These are phyloP conservation scores for Chaetomium sp. DNA, from an alignment of 2,329 filamentous ascomycete genomes.

Conservation along the genomic window DNA sequence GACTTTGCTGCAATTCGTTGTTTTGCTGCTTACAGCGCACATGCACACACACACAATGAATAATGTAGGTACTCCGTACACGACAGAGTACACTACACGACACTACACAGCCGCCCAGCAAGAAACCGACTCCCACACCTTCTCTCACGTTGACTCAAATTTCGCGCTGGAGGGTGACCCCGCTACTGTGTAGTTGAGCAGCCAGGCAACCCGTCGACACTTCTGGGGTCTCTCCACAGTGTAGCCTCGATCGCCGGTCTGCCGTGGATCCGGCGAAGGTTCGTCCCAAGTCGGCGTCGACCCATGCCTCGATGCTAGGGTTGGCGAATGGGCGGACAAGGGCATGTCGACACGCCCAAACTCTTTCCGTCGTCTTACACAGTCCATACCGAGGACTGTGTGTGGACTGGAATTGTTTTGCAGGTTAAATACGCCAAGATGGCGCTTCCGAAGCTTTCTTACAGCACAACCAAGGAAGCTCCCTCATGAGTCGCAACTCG, in stretches of 20 bases:
- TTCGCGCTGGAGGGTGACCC: not conserved
- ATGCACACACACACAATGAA: too few relatives aligned
- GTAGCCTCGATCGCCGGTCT: constrained; percentile 11
- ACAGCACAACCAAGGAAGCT: not conserved
- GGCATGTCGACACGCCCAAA: constrained; percentile 9
- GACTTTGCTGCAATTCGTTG: too few relatives aligned
- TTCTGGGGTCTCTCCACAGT: too few relatives aligned
- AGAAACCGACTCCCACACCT: not conserved
- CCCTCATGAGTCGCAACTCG: not conserved
- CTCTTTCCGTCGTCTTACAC: constrained; percentile 13
- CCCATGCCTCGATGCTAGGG: not conserved
- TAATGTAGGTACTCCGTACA: not conserved
- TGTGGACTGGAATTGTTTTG: too few relatives aligned
- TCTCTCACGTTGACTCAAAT: not conserved
- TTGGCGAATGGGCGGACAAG: not conserved
- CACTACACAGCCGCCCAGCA: not conserved
- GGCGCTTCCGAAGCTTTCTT: not conserved
- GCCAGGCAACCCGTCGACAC: too few relatives aligned
- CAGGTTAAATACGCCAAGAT: constrained; percentile 7
- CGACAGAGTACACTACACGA: not conserved
- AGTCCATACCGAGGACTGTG: not conserved
- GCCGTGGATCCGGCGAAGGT: constrained; percentile 17
- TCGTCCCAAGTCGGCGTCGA: not conserved
- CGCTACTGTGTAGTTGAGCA: not conserved
- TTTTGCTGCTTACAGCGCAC: too few relatives aligned